Evolutionary conservation across 179 eudicot species (phyloP), one percentile per base, ranked within the genome.

Genomic region (Amaranthus tricolor): DNA sequence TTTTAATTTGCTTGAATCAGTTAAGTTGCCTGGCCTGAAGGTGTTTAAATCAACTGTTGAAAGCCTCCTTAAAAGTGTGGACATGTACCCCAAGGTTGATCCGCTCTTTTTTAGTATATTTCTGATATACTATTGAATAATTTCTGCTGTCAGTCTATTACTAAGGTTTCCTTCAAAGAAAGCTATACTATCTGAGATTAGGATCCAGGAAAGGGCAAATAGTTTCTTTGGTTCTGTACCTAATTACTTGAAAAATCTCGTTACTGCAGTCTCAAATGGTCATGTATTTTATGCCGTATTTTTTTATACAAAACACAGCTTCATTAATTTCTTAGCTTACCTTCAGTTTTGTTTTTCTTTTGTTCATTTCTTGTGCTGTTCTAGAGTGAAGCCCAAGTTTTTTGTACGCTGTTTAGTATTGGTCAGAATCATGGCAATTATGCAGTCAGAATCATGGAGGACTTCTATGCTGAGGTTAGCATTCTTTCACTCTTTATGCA

Each of bases 381-480:
- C 44, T 91, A 94, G 98, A 91, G 88, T 83, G 97, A 94, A 88
- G 92, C 82, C 58, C 87, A 86, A 75, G 61, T 86, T 71, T 86
- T 90, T 68, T 78, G 75, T 61, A 83, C 84, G 76, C 69, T 92
- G 54, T 85, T 85, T 75, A 69, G 70, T 71, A 67, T 88, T 68
- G 97, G 94, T 71, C 92, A 81, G 71, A 73, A 58, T 75, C 92
- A 92, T 85, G 91, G 86, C n/a, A 76, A 77, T 48, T 84, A 79
- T 87, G 91, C 88, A 69, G 86, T 78, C 74, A 82, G 83, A 62
- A 66, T 85, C 40, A 51, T 86, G 50, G 73, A 79, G 59, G 88
- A 85, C 66, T 70, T 66, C 31, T 52, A 67, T 44, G 20, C 70
- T 24, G 81, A 83, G 88, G 88, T 85, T 75, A 73, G 76, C 63